phyloP scores from a whole-genome alignment of 139 green algal genomes.

The Nannochloris sp. region DNA sequence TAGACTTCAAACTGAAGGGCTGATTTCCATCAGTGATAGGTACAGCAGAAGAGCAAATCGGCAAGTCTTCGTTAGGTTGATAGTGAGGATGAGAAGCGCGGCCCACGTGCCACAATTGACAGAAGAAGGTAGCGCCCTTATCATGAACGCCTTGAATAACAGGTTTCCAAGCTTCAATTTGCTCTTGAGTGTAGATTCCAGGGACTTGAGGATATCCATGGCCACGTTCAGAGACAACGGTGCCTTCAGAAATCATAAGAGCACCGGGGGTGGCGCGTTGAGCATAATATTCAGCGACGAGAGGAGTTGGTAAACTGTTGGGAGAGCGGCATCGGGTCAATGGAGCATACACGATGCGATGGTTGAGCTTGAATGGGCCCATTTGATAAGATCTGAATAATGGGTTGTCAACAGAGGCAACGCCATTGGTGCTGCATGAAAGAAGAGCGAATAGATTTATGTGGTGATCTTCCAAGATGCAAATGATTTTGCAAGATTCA shows the following conservation, averaged over 20 bases:
- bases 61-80: constrained; percentile 39
- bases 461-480: too few relatives aligned
- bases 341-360: constrained; percentile 66
- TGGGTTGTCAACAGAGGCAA: neutral
- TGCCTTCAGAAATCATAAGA: constrained; percentile 62
- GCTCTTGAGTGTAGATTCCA: constrained; percentile 66
- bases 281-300: constrained; percentile 36
- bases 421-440: neutral
- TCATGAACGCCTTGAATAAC: constrained; percentile 62
- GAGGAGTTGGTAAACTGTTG: constrained; percentile 28
- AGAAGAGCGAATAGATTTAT: too few relatives aligned
- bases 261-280: constrained; percentile 49
- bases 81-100: constrained; percentile 31
- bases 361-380: constrained; percentile 37
- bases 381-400: constrained; percentile 44
- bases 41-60: constrained; percentile 48
- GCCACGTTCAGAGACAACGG: constrained; percentile 10
- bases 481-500: too few relatives aligned
- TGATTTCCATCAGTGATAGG: constrained; percentile 24
- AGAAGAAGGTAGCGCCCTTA: constrained; percentile 66
- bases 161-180: constrained; percentile 80
- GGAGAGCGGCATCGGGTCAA: constrained; percentile 61
- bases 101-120: constrained; percentile 73
- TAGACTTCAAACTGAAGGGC: constrained; percentile 22
- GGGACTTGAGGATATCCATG: constrained; percentile 49